phyloP scores from a whole-genome alignment of 139 green algal species.

The Coelastrella sp. region DNA sequence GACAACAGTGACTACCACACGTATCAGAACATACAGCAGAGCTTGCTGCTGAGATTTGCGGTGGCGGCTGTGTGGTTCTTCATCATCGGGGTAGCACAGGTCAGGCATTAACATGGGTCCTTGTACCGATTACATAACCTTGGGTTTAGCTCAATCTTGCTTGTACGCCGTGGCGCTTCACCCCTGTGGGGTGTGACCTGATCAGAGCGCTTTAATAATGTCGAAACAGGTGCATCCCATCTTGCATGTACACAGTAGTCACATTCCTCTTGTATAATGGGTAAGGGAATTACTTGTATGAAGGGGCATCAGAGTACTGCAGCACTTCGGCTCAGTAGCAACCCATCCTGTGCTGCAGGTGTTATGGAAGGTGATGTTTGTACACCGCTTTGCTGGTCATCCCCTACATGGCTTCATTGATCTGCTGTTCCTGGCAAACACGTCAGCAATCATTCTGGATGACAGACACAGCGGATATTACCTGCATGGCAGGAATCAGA shows the following conservation, averaged over 20 bases:
- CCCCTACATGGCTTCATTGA: conserved; percentile 74
- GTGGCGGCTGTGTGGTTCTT: conserved; percentile 59
- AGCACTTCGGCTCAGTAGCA: too few species aligned
- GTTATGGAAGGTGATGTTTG: conserved; percentile 53
- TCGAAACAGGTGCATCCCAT: too few species aligned
- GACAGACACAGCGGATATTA: conserved; percentile 70
- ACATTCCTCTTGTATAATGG: too few species aligned
- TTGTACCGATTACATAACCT: too few species aligned
- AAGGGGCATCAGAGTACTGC: too few species aligned
- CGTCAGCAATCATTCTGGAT: conserved; percentile 70
- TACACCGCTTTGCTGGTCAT: conserved; percentile 61
- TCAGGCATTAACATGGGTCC: neutral
- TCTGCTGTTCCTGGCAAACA: conserved; percentile 81
- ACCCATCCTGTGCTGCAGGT: conserved; percentile 43
- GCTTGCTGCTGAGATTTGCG: conserved; percentile 68
- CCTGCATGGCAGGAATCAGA: conserved; percentile 79
- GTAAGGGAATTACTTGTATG: too few species aligned
- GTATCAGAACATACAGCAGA: conserved; percentile 51
- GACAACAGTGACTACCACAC: conserved; percentile 51
- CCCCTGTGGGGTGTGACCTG: too few species aligned
- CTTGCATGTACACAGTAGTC: too few species aligned
- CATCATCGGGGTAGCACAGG: conserved; percentile 56
- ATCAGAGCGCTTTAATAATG: too few species aligned
- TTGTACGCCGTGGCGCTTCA: too few species aligned
- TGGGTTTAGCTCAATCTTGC: too few species aligned